phyloP scores from a whole-genome alignment of 2,329 filamentous ascomycete genomes.

The Fusarium ambrosium region DNA sequence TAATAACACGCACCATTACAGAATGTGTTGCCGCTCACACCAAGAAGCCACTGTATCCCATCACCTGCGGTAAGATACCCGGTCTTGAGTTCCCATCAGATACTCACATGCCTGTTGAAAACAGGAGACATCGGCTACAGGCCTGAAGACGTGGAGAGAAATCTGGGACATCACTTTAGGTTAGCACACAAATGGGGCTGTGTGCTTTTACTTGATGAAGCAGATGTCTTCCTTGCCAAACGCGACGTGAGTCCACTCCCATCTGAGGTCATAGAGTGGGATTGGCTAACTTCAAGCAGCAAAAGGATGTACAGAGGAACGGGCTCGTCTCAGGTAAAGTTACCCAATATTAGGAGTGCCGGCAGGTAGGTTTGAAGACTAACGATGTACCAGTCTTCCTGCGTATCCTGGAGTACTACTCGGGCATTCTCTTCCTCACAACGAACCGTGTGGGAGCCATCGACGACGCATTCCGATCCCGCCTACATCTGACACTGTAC shows the following conservation, averaged over 20 bases:
- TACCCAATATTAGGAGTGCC: fast-evolving
- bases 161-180: neutral
- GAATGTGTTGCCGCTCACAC: neutral
- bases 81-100: no score
- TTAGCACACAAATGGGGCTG: neutral
- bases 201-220: neutral
- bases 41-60: neutral
- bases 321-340: neutral
- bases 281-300: neutral
- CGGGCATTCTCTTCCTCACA: neutral
- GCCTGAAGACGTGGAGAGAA: neutral
- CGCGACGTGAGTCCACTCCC: neutral
- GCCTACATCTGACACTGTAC: neutral
- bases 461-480: neutral
- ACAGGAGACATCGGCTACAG: neutral
- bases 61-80: neutral
- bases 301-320: neutral
- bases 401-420: neutral
- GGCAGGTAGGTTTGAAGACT: neutral
- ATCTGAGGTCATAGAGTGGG: neutral
- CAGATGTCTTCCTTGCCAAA: neutral
- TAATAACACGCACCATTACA: neutral
- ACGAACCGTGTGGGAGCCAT: neutral
- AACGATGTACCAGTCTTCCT: neutral
- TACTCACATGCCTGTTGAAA: neutral